A percentile compares a stretch with the other conserved stretches of the same genome.
Evolutionary conservation across 208 protist species (phyloP).

Genomic region (Trypanosoma theileri): DNA sequence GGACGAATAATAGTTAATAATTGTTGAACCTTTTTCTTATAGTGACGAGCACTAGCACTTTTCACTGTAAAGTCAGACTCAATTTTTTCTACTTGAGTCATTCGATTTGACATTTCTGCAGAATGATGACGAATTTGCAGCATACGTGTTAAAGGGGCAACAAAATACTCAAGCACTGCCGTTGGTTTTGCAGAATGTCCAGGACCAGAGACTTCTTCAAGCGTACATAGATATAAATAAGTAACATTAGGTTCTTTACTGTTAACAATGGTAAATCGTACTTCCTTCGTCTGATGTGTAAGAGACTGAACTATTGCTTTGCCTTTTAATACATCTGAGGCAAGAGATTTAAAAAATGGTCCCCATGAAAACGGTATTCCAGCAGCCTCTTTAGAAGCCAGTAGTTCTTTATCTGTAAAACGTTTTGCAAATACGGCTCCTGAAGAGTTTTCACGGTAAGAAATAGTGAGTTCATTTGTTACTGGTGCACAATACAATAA

Average conservation of each 20-base stretch:
- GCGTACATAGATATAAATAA: constrained; percentile 52
- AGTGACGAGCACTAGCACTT: constrained; percentile 29
- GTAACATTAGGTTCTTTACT: constrained; percentile 54
- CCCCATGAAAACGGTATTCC: constrained; percentile 65
- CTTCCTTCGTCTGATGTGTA: constrained; percentile 34
- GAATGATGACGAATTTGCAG: constrained; percentile 33
- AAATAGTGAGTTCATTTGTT: constrained; percentile 60
- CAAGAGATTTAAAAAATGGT: constrained; percentile 87
- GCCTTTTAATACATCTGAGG: constrained; percentile 68
- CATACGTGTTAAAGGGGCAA: constrained; percentile 58
- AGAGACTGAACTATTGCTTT: constrained; percentile 47
- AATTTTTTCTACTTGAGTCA: constrained; percentile 13
- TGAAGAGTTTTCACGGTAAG: constrained; percentile 52
- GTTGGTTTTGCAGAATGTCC: constrained; percentile 26
- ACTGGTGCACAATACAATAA: constrained; percentile 63
- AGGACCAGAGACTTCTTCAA: constrained; percentile 50
- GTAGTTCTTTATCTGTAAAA: constrained; percentile 72
- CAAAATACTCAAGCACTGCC: constrained; percentile 54
- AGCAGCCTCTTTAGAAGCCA: constrained; percentile 47
- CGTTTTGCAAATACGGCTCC: constrained; percentile 56
- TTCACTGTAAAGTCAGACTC: constrained; percentile 46
- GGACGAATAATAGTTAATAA: constrained; percentile 48
- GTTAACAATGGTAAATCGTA: constrained; percentile 59
- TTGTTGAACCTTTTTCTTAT: constrained; percentile 38
- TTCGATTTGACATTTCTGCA: not conserved